Base-by-base conservation (phyloP, 2,329 filamentous ascomycete species). In the Simplicillium sp. region DNA sequence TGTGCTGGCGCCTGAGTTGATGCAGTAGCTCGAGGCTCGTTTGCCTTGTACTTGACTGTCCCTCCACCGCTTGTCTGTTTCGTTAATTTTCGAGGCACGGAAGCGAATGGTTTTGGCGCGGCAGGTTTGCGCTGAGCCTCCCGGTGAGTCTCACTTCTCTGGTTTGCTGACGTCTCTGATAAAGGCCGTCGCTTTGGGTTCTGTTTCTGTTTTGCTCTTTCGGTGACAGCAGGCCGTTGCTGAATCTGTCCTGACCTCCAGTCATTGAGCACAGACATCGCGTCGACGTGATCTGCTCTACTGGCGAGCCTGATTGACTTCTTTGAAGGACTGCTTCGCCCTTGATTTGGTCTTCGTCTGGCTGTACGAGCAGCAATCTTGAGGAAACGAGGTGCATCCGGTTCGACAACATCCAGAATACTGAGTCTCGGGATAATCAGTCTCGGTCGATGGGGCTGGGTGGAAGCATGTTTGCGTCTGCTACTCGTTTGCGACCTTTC, bases 291-390 rank as follows among this genome's bases (percentile, higher is more conserved):
- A 50, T 82, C 79, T 47, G 64, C 62, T n/a, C 75, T 69, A 25
- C 67, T 78, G 16, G 73, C 75, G n/a, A 83, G 61, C 42, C 70
- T 67, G 44, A 83, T 77, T n/a, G 62, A 55, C 51, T 82, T 83
- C 34, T 52, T 64, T 0, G 59, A 60, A 1, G 75, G 76, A 40
- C 69, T 79, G 7, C 71, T 65, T 51, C 73, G 71, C 13, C 78
- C 78, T 46, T 70, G 61, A 11, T 67, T 64, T 18, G 46, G 51
- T 29, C 65, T 67, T 39, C 56, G 64, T 40, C 60, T 70, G 4
- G 69, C 76, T 39, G 73, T 66, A 13, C 79, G 74, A 34, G 75
- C 77, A 38, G 79, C 79, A 50, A 83, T 68, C 44, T 68, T 76
- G 29, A 83, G 58, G 46, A 82, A 82, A 2, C 54, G 58, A 2